Percentiles rank a stretch among this genome's conserved stretches.
These are phyloP conservation scores for Cyberlindnera americana DNA, from an alignment of 805 yeast genomes.

Conservation along the genomic window DNA sequence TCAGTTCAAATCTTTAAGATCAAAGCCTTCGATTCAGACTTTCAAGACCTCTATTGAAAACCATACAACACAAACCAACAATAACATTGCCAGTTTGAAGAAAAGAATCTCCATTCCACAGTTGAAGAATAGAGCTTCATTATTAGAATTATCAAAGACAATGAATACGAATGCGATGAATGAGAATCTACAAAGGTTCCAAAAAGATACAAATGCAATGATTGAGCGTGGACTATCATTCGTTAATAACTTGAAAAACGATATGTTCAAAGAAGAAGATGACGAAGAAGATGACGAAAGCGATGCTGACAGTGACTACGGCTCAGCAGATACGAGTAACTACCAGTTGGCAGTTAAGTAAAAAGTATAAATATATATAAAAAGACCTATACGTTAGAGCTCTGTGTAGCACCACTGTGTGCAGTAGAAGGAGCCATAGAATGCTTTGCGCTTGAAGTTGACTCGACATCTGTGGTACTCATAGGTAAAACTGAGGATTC, in stretches of 20 bases:
- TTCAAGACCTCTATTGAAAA: slow-evolving; percentile 7
- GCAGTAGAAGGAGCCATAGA: slow-evolving; percentile 2
- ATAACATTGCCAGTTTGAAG: slow-evolving; percentile 21
- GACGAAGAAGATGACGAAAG: slow-evolving; percentile 24
- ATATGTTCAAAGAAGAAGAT: slow-evolving; percentile 28
- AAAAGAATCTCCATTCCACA: slow-evolving; percentile 24
- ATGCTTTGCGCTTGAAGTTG: background rate
- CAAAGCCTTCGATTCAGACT: slow-evolving; percentile 17
- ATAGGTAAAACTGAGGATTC: slow-evolving; percentile 3
- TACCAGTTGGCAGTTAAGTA: slow-evolving; percentile 26
- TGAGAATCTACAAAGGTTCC: slow-evolving; percentile 22
- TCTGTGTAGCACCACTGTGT: slow-evolving; percentile 7
- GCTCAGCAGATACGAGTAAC: slow-evolving; percentile 28
- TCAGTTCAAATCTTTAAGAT: slow-evolving; percentile 7
- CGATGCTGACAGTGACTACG: slow-evolving; percentile 19
- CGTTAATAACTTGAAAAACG: slow-evolving; percentile 28
- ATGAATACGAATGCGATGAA: slow-evolving; percentile 10
- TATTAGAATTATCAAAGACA: slow-evolving; percentile 7
- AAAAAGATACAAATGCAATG: slow-evolving; percentile 23
- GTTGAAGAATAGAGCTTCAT: slow-evolving; percentile 10
- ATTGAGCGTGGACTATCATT: slow-evolving; percentile 21
- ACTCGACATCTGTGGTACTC: background rate
- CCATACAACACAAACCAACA: slow-evolving; percentile 8
- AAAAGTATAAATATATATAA: slow-evolving; percentile 1
- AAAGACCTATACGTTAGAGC: background rate